Percentiles rank a stretch among this genome's conserved stretches.
These are phyloP conservation scores for Penstemon newberryi DNA, from an alignment of 257 asterid species.

Conservation along the genomic window DNA sequence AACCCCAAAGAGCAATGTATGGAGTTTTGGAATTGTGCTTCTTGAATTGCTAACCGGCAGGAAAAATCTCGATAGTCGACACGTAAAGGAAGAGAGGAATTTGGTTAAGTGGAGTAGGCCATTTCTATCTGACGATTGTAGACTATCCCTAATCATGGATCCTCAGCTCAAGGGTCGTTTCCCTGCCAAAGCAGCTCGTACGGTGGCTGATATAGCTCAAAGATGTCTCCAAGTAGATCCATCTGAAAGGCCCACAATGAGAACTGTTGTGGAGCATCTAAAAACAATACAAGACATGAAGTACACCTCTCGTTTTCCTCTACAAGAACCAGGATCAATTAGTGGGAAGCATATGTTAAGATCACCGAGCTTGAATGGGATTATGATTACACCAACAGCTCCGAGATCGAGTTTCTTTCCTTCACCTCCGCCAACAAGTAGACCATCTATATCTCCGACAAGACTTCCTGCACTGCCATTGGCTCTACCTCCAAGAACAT, in stretches of 20 bases:
- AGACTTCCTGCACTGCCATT: conserved; percentile 43
- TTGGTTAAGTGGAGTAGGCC: conserved; percentile 87
- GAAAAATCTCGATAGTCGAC: conserved; percentile 69
- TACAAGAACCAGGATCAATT: conserved; percentile 75
- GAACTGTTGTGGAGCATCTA: conserved; percentile 74
- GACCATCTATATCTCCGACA: conserved; percentile 45
- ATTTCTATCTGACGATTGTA: conserved; percentile 75
- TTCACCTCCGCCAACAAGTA: conserved; percentile 43
- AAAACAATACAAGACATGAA: conserved; percentile 77
- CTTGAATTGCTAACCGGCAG: conserved; percentile 91
- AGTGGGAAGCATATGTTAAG: conserved; percentile 67
- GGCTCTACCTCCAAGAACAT: conserved; percentile 56
- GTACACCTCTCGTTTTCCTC: conserved; percentile 75
- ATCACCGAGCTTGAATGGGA: conserved; percentile 81
- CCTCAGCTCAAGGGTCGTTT: conserved; percentile 84
- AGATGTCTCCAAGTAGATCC: conserved; percentile 84
- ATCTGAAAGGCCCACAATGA: conserved; percentile 90
- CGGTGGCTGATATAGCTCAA: conserved; percentile 85
- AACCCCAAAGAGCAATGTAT: conserved; percentile 91
- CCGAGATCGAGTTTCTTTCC: conserved; percentile 53
- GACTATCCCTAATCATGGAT: conserved; percentile 85
- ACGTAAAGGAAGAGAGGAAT: conserved; percentile 82
- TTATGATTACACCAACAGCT: conserved; percentile 34
- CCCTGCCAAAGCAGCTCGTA: conserved; percentile 80
- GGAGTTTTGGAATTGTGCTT: conserved; percentile 94